Conservation (phyloP, 2,329 filamentous ascomycete species). For the Apiospora malaysiana region DNA sequence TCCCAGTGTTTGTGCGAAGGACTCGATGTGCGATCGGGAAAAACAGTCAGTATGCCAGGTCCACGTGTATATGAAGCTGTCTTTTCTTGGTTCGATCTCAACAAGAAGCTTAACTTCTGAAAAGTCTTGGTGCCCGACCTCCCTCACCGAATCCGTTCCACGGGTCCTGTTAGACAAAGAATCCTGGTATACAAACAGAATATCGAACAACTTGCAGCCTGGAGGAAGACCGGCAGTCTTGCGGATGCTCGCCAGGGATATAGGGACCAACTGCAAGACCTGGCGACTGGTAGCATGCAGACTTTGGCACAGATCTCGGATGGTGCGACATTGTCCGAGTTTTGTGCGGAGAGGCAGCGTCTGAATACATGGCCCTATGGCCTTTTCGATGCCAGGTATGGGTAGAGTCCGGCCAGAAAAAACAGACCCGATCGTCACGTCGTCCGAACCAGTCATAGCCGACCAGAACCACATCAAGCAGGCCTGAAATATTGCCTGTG, state of each 20-base stretch:
- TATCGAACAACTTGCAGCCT: constrained; percentile 71
- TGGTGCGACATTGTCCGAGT: constrained; percentile 54
- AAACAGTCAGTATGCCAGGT: constrained; percentile 58
- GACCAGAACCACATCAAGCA: constrained; percentile 70
- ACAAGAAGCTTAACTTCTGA: constrained; percentile 79
- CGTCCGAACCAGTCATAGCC: constrained; percentile 65
- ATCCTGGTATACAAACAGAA: constrained; percentile 85
- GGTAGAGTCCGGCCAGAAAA: constrained; percentile 82
- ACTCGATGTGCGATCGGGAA: constrained; percentile 57
- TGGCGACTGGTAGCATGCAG: constrained; percentile 71
- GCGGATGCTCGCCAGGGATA: constrained; percentile 74
- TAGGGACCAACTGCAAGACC: constrained; percentile 65
- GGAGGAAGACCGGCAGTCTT: constrained; percentile 61
- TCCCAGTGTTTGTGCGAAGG: constrained; percentile 68
- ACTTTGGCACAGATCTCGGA: constrained; percentile 65
- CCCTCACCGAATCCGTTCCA: constrained; percentile 46
- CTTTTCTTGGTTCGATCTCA: constrained; percentile 71
- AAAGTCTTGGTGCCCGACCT: constrained; percentile 69
- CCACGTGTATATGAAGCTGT: constrained; percentile 48
- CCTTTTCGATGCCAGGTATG: constrained; percentile 70
- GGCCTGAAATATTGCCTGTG: constrained; percentile 78
- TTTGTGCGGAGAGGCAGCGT: constrained; percentile 76
- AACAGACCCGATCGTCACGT: constrained; percentile 79
- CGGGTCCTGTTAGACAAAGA: constrained; percentile 53
- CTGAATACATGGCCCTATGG: constrained; percentile 81